These are phyloP conservation scores for Penstemon barbatus DNA, from an alignment of 257 asterid species.

Conservation along the genomic window DNA sequence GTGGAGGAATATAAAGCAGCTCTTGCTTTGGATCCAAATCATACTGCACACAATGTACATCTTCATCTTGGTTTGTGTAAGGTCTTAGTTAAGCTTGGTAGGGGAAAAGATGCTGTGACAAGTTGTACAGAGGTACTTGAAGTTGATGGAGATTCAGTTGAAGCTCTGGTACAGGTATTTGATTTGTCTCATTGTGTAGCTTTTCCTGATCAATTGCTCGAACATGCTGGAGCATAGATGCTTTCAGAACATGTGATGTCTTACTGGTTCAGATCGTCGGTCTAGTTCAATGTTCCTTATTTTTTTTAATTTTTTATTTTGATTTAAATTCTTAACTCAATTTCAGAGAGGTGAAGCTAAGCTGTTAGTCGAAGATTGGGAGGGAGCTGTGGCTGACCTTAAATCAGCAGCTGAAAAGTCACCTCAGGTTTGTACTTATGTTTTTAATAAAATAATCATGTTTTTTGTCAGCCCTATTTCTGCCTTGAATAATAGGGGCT, in stretches of 20 bases:
- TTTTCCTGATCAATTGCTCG: neutral
- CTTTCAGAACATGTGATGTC: conserved; percentile 2
- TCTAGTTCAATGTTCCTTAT: neutral
- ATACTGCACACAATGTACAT: conserved; percentile 69
- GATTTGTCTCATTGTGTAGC: conserved; percentile 2
- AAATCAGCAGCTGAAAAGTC: conserved; percentile 88
- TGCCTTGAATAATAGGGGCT: neutral
- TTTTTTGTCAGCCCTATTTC: neutral
- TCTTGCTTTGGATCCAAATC: conserved; percentile 79
- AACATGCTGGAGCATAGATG: neutral
- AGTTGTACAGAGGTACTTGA: conserved; percentile 83
- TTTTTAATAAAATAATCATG: too few relatives aligned
- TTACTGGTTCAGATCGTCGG: neutral
- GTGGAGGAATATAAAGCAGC: conserved; percentile 86
- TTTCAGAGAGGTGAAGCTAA: conserved; percentile 91
- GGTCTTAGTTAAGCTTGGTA: conserved; percentile 84
- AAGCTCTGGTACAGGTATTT: conserved; percentile 84
- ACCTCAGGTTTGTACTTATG: conserved; percentile 64
- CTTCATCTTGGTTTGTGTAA: conserved; percentile 89
- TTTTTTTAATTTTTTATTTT: conserved; percentile 13
- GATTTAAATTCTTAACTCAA: conserved; percentile 7
- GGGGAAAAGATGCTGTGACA: conserved; percentile 81
- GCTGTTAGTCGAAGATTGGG: conserved; percentile 90
- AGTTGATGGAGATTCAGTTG: conserved; percentile 72
- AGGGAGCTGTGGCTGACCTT: conserved; percentile 88